These are phyloP conservation scores for Moringa oleifera DNA, from an alignment of 345 rosid species.

Conservation along the genomic window DNA sequence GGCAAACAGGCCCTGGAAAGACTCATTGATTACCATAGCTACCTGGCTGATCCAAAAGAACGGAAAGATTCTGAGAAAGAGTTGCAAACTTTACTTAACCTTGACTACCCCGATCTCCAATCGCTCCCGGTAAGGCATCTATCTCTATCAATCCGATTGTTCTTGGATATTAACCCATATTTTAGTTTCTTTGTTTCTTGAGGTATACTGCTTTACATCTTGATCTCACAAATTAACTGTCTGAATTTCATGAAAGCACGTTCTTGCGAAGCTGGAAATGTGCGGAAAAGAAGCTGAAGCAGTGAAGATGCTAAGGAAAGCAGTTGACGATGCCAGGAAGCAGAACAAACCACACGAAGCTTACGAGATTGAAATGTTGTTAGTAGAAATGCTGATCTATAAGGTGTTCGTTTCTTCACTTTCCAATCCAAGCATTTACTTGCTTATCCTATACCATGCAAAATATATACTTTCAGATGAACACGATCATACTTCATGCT, in stretches of 20 bases:
- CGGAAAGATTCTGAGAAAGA: slow-evolving; percentile 22
- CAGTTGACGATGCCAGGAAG: slow-evolving; percentile 20
- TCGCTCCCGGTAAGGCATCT: slow-evolving; percentile 37
- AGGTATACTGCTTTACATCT: neutral
- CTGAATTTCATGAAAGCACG: slow-evolving; percentile 17
- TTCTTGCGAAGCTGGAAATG: slow-evolving; percentile 49
- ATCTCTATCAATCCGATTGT: neutral
- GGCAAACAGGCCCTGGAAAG: slow-evolving; percentile 51
- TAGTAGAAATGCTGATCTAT: slow-evolving; percentile 59
- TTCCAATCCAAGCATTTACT: neutral
- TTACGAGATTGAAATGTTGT: slow-evolving; percentile 59
- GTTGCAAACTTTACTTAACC: slow-evolving; percentile 23
- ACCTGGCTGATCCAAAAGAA: slow-evolving; percentile 24
- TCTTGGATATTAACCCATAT: neutral
- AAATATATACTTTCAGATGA: neutral
- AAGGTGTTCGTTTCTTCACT: slow-evolving; percentile 31
- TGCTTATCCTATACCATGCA: neutral
- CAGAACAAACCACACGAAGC: slow-evolving; percentile 37
- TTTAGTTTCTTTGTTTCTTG: no score
- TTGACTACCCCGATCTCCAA: slow-evolving; percentile 30
- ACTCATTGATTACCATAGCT: slow-evolving; percentile 39
- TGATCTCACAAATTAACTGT: no score
- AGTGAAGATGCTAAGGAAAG: slow-evolving; percentile 21
- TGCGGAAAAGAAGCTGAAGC: slow-evolving; percentile 50
- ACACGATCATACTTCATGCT: no score